Base-by-base conservation (phyloP, 179 eudicot species). In the Beta corolliflora region DNA sequence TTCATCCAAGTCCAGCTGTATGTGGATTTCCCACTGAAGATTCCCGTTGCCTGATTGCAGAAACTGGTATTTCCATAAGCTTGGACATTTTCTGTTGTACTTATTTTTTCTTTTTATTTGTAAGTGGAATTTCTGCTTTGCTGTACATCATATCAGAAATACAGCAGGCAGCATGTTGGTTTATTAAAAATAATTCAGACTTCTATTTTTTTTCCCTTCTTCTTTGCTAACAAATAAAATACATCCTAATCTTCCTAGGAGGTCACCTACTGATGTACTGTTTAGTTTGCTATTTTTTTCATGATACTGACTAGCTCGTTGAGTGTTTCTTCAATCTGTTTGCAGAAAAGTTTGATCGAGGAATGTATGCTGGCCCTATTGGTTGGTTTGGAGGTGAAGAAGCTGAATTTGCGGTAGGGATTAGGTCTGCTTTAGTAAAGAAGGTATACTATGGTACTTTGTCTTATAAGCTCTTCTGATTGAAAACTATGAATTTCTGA, bases 321-420 rank as follows among this genome's bases (percentile, higher is more conserved):
- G 12, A 6, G 36, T 54, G 21, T 76, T 11, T 68, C 25, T 63
- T 54, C 23, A 44, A 69, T 71, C 14, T 58, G 46, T 75, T 66
- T 76, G 56, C 93, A 95, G 99, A 95, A 85, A 90, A 75, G 82
- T 95, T 95, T 82, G 98, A 95, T 74, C 86, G 99, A 82, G 99
- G 98, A 81, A 91, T 95, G 98, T 95, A 95, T 88, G 98, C 98
- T 67, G 98, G 98, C 61, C 98, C 97, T 70, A 91, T 95, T 83
- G 99, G 99, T 75, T 95, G 98, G 98, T 94, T 95, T 86, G 99
- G 98, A 83, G 99, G 97, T 74, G 97, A 88, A 59, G 99, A 91
- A 83, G 89, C 98, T 65, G 99, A 95, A 84, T 95, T 95, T 86
- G 95, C 97, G 5, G 98, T 95, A 79, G 99, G 99, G 76, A 95